Evolutionary conservation across 306 rosid species (phyloP).

Genomic region (Sphenostylis stenocarpa): DNA sequence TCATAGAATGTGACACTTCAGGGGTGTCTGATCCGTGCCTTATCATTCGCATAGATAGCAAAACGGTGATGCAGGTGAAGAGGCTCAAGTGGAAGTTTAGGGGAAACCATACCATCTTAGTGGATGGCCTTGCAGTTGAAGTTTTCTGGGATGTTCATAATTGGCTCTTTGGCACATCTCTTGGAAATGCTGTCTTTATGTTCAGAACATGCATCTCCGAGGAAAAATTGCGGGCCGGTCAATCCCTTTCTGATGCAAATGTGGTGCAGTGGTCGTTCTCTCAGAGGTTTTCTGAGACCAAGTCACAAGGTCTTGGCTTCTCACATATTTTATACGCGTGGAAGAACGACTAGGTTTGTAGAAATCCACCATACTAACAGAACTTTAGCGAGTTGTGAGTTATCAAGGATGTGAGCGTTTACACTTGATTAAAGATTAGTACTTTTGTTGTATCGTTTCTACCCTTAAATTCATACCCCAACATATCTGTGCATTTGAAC

Average conservation of each 20-base stretch:
- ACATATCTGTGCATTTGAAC: conserved; percentile 54
- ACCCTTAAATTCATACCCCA: conserved; percentile 34
- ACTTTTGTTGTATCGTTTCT: conserved; percentile 49
- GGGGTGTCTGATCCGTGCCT: conserved; percentile 66
- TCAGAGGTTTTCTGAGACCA: conserved; percentile 76
- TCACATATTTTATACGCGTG: conserved; percentile 87
- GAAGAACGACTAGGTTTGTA: conserved; percentile 73
- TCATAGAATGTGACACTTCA: conserved; percentile 82
- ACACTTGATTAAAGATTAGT: conserved; percentile 44
- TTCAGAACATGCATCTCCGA: conserved; percentile 80
- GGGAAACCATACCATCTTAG: conserved; percentile 81
- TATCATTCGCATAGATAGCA: conserved; percentile 74
- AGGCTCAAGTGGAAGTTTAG: conserved; percentile 90
- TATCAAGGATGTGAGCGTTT: conserved; percentile 48
- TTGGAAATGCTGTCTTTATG: conserved; percentile 90
- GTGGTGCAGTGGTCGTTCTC: conserved; percentile 82
- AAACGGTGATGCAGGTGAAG: conserved; percentile 89
- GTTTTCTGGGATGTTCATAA: conserved; percentile 94
- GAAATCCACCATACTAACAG: conserved; percentile 53
- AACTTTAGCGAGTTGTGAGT: conserved; percentile 58
- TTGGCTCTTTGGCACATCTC: conserved; percentile 84
- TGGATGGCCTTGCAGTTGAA: conserved; percentile 88
- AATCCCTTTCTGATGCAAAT: conserved; percentile 65
- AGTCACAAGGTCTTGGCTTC: conserved; percentile 69
- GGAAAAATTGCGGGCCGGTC: conserved; percentile 74